Conservation (phyloP, 768 basidiomycete species). For the Hericium erinaceus region DNA sequence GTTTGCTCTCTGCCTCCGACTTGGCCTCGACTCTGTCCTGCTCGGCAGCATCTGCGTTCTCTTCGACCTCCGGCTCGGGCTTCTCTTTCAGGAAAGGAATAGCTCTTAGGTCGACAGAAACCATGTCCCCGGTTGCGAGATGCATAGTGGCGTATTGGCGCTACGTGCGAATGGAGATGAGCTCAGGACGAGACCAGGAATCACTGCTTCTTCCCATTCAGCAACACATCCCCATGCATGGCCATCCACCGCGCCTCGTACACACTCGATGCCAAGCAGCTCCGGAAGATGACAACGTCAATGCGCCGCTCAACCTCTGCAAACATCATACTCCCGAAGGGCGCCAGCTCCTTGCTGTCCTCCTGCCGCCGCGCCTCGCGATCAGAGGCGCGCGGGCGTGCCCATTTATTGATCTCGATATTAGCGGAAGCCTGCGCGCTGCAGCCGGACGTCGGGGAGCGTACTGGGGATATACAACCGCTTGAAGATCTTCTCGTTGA, state of each 20-base stretch:
- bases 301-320: conserved; percentile 86
- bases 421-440: conserved; percentile 32
- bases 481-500: conserved; percentile 89
- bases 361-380: conserved; percentile 32
- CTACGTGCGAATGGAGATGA: conserved; percentile 28
- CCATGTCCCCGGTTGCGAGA: conserved; percentile 89
- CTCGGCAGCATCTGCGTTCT: conserved; percentile 4
- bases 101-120: conserved; percentile 75
- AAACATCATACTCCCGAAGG: conserved; percentile 94
- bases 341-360: conserved; percentile 61
- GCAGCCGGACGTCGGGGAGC: conserved; percentile 78
- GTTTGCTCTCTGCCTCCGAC: conserved; percentile 12
- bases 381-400: conserved; percentile 36
- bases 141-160: conserved; percentile 78
- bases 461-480: conserved; percentile 87
- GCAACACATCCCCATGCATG: conserved; percentile 73
- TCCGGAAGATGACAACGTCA: conserved; percentile 85
- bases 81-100: conserved; percentile 60
- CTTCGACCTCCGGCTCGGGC: conserved; percentile 10
- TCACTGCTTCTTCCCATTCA: conserved; percentile 67
- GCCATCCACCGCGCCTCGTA: conserved; percentile 85
- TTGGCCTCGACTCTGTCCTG: conserved; percentile 5
- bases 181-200: background rate
- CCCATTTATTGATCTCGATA: conserved; percentile 47
- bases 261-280: conserved; percentile 80